phyloP scores from a whole-genome alignment of 768 basidiomycete genomes.

The Boletus sp. region DNA sequence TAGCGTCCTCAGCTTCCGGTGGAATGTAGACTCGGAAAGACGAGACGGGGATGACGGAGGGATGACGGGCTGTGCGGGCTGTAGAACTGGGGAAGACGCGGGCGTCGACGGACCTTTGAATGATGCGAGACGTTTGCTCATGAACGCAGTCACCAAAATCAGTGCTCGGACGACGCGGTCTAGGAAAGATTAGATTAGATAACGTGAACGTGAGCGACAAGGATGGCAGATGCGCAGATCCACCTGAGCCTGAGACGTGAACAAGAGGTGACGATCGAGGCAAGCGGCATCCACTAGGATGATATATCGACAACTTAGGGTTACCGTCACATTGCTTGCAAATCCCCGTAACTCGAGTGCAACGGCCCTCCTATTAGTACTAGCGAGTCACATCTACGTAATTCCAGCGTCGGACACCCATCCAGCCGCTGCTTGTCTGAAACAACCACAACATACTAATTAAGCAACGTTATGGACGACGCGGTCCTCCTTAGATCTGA shows the following conservation, averaged over 20 bases:
- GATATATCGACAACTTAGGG: no score
- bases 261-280: no score
- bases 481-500: slow-evolving; percentile 30
- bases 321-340: no score
- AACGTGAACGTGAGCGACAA: not conserved
- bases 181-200: slow-evolving; percentile 24
- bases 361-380: not conserved
- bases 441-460: slow-evolving; percentile 1
- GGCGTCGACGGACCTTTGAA: slow-evolving; percentile 82
- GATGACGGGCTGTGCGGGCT: slow-evolving; percentile 35
- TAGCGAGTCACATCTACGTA: not conserved
- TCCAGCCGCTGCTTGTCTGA: not conserved
- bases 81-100: slow-evolving; percentile 58
- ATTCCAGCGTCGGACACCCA: not conserved
- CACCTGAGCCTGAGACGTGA: no score
- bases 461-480: slow-evolving; percentile 22
- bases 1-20: slow-evolving; percentile 69
- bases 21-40: slow-evolving; percentile 67
- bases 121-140: slow-evolving; percentile 65
- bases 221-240: not conserved
- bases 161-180: no score
- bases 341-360: no score
- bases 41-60: slow-evolving; percentile 43
- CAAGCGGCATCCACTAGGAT: no score
- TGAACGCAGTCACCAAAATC: slow-evolving; percentile 13